Base-by-base conservation (phyloP, 1,284 basidiomycete genomes). In the Exobasidium cylindrosporum region DNA sequence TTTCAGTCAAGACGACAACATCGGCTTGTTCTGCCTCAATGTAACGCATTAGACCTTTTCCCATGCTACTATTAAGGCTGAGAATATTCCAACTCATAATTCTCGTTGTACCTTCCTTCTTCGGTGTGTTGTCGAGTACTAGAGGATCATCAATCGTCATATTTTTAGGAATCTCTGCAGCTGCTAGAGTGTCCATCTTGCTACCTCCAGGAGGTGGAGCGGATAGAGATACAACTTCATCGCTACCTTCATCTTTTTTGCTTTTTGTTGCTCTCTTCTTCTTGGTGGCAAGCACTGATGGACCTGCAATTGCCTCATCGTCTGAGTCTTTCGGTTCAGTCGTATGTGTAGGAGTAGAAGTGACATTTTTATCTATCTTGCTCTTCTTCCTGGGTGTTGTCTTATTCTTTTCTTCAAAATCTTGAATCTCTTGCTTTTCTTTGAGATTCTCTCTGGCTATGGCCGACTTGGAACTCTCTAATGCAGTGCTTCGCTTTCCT, bases 11-110 rank as follows among this genome's bases (percentile, higher is more conserved):
- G 24, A 78, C 13, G 54, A 74, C 58, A n/a, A 79, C 62, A 47
- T 79, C 72, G 1, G 77, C 71, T 24, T 79, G 65, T 54, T 79
- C 77, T 17, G 74, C 77, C 21, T 69, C 52, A n/a, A 79, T 47
- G 66, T 79, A 79, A 29, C 67, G 58, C 65, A 74, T 68, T 49
- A 79, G 57, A 4, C 77, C 77, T 54, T 79, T 79, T 2, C 60
- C 59, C 35, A 72, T 72, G 31, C 67, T 68, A 24, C 65, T 68
- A 52, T 74, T 75, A 47, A 79, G 65, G 28, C 65, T 68, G 43
- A 72, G 72, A 54, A 79, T 75, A 62, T 79, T 79, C 76, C 76
- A 79, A 1, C 64, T 57, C n/a, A 62, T 58, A 45, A 77, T 66
- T 26, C 75, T 66, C 21, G 70, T 55, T 4, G 56, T 30, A 14